phyloP scores from a whole-genome alignment of 306 rosid species.

The Fragaria nilgerrensis region DNA sequence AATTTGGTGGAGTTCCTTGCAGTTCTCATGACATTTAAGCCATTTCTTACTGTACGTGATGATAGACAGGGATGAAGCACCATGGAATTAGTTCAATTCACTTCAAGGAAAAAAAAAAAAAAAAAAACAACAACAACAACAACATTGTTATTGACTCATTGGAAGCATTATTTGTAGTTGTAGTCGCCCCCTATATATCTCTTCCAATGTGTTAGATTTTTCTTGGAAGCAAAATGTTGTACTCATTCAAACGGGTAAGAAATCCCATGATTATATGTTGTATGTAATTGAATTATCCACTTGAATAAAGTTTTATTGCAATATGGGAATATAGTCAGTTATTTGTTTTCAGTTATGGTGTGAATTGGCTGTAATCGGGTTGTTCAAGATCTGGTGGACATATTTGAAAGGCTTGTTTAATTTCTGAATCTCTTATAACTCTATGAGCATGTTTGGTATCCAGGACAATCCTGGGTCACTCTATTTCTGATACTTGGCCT shows the following conservation, averaged over 20 bases:
- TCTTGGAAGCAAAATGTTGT: not conserved
- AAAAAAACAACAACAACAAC: too few species aligned
- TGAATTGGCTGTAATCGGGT: too few species aligned
- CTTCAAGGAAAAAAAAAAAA: not conserved
- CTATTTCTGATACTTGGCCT: too few species aligned
- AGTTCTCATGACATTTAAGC: slow-evolving; percentile 51
- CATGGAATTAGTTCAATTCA: not conserved
- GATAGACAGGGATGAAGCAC: not conserved
- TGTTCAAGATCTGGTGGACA: too few species aligned
- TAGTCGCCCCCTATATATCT: not conserved
- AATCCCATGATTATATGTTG: not conserved
- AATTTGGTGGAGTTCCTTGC: slow-evolving; percentile 38
- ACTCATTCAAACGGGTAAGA: not conserved
- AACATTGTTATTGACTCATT: not conserved
- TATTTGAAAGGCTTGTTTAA: too few species aligned
- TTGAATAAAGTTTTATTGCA: not conserved
- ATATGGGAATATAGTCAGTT: too few species aligned
- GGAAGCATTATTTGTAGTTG: not conserved
- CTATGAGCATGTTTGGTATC: too few species aligned
- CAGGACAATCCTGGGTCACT: too few species aligned
- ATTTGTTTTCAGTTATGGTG: too few species aligned
- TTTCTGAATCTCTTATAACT: too few species aligned
- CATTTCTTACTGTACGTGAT: slow-evolving; percentile 23
- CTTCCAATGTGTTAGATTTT: not conserved
- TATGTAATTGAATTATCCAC: not conserved